These are phyloP conservation scores for Candida dubliniensis DNA, from an alignment of 1,139 yeast species.

Conservation along the genomic window DNA sequence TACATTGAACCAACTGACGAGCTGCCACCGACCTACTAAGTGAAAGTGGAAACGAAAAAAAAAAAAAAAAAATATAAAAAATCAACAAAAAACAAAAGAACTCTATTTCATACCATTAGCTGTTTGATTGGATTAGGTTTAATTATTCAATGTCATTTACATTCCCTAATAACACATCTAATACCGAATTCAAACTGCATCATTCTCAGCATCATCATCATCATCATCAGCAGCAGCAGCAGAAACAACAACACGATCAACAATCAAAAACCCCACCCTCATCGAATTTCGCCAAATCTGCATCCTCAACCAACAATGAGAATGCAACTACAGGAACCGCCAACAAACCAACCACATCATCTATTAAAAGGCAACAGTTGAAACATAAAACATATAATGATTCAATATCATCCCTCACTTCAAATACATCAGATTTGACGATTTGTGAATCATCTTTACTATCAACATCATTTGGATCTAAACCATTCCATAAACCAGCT, in stretches of 20 bases:
- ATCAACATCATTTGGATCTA: not conserved
- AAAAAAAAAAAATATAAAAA: not conserved
- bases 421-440: conserved; percentile 20
- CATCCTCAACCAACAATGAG: not conserved
- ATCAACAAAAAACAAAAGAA: not conserved
- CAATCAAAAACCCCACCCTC: conserved; percentile 1
- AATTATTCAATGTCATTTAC: conserved; percentile 4
- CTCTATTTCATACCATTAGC: not conserved
- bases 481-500: not conserved
- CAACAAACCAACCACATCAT: not conserved
- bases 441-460: conserved; percentile 13
- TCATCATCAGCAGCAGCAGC: conserved; percentile 3
- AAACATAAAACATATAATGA: conserved; percentile 16
- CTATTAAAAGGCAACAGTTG: not conserved
- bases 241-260: no score
- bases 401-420: conserved; percentile 22
- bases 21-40: no score
- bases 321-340: not conserved
- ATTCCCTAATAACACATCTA: conserved; percentile 2
- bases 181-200: conserved; percentile 3
- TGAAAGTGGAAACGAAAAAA: no score
- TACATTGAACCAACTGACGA: no score
- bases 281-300: not conserved
- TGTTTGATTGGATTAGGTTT: not conserved
- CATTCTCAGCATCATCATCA: no score